Base-by-base conservation (phyloP, 2,329 filamentous ascomycete genomes). In the Neonectria sp. region DNA sequence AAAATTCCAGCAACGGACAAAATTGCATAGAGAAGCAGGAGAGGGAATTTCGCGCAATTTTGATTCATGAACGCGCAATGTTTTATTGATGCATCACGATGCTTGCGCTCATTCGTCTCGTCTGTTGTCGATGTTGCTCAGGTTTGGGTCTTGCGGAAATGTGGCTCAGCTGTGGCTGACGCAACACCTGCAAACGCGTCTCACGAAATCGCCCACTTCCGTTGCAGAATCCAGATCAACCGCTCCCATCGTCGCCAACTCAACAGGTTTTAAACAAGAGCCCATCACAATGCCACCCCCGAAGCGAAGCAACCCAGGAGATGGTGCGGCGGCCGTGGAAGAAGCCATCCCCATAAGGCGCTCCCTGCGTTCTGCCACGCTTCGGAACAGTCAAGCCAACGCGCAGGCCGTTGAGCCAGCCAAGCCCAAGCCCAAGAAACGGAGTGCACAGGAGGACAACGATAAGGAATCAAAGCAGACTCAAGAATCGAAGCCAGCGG, bases 231-330 rank as follows among this genome's bases (percentile, higher is more conserved):
- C 21, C 17, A 17, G 24, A 51, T 29, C 12, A 29, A 11, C 8
- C 58, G 5, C 29, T 48, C 24, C 45, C 33, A 21, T 25, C 21
- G 3, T 45, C n/a, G 40, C 43, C 43, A 49, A 60, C 31, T n/a
- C 31, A 49, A 3, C 35, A 31, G 27, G 15, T 21, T 33, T 1
- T 6, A 17, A 15, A 35, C n/a, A 27, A 43, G 45, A 43, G 37
- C 7, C n/a, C 21, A 21, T 15, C n/a, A 52, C 43, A 27, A 72
- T 75, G 73, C 69, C 73, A 0, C 66, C 72, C 15, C 35, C 68
- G 15, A 75, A 75, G 45, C 45, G 73, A 60, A 60, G 15, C 48
- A 53, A 37, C 4, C n/a, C 57, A 6, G 58, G 29, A 3, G 24
- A 53, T 33, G 58, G 53, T 5, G n/a, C 24, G 6, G 25, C 48